Base-by-base conservation (phyloP, 2,329 filamentous ascomycete genomes). In the Beauveria sp. region DNA sequence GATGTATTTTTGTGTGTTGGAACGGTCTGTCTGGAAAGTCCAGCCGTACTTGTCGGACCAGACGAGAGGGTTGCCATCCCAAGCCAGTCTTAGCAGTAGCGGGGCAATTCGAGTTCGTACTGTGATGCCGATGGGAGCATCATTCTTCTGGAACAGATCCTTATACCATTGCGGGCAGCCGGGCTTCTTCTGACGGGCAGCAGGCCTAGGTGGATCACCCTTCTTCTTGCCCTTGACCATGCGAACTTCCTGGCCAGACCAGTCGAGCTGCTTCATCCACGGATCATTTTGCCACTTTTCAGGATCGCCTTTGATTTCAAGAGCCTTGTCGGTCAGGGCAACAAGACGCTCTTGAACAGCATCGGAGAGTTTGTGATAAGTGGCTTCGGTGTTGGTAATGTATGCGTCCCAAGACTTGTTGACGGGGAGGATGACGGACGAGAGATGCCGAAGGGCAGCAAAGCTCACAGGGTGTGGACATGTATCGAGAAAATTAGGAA, bases 401-500 rank as follows among this genome's bases (percentile, higher is more conserved):
- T 99, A 99, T 1, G 84, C 78, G 63, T 93, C 84, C 96, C 96
- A 99, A 0, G 89, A 87, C 67, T 88, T 84, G 71, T 97, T 86
- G 50, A 97, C 89, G 0, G 94, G 94, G 8, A 99, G 78, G 53
- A 97, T 96, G 65, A 96, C 92, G 0, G 92, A 89, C 0, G 92
- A 92, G n/a, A 99, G 81, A 71, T 97, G 94, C 18, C 94, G 84
- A 20, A 99, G 80, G 2, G 94, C 94, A 2, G 91, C 93, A 69
- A 99, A 99, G 75, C 92, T 97, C 69, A 99, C 94, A 0, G 94
- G 94, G 73, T 99, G 96, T 0, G 94, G 94, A 70, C 94, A 99
- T 28, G 90, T 90, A 50, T 91, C 81, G 22, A 97, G 78, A 68
- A 97, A 99, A 62, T 89, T 88, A 1, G 92, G 91, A 64, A 99